phyloP scores from a whole-genome alignment of 139 green algal genomes.

The Coelastrella sp. region DNA sequence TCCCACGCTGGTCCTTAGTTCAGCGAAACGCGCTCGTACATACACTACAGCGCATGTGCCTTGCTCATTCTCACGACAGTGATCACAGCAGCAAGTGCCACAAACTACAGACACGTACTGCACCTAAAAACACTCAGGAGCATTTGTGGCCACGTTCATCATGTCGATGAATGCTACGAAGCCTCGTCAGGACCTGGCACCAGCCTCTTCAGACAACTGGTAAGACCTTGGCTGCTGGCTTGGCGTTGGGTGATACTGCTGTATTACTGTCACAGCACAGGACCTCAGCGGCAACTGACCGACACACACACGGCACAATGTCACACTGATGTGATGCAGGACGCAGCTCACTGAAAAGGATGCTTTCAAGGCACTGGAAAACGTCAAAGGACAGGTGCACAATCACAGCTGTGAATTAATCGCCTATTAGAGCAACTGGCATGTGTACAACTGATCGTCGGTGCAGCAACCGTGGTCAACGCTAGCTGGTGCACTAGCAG shows the following conservation, averaged over 20 bases:
- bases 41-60: too few relatives aligned
- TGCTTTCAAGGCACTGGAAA: constrained; percentile 29
- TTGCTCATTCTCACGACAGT: too few relatives aligned
- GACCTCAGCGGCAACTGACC: neutral
- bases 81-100: neutral
- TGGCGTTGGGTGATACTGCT: neutral
- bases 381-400: constrained; percentile 16
- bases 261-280: neutral
- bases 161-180: constrained; percentile 41
- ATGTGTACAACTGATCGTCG: too few relatives aligned
- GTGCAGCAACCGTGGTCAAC: too few relatives aligned
- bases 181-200: constrained; percentile 21
- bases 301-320: too few relatives aligned
- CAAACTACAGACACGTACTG: neutral
- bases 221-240: neutral
- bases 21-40: too few relatives aligned
- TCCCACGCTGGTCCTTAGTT: too few relatives aligned
- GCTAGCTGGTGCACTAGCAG: too few relatives aligned
- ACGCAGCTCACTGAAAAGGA: constrained; percentile 47
- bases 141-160: neutral
- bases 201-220: constrained; percentile 16
- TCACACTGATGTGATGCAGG: constrained; percentile 1
- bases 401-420: neutral
- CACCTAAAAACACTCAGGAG: neutral
- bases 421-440: too few relatives aligned